phyloP scores from a whole-genome alignment of 805 yeast genomes.

The Wickerhamiella allomyrinae region DNA sequence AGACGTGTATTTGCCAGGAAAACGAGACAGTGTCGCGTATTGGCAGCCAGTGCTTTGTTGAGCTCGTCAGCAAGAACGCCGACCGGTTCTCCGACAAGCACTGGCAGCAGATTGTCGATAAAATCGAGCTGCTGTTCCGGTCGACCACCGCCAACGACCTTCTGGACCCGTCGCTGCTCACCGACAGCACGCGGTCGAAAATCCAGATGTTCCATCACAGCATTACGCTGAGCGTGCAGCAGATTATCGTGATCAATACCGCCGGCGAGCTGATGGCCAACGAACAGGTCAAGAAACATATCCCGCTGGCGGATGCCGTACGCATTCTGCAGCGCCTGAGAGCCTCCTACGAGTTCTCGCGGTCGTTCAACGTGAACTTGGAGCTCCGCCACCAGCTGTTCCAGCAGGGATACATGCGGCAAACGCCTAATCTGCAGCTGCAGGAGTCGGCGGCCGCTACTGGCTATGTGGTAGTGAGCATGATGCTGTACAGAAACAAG shows the following conservation, averaged over 20 bases:
- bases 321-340: conserved; percentile 46
- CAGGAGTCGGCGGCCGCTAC: conserved; percentile 89
- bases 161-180: conserved; percentile 28
- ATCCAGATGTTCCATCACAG: conserved; percentile 45
- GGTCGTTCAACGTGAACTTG: conserved; percentile 76
- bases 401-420: conserved; percentile 84
- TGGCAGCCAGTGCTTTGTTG: conserved; percentile 79
- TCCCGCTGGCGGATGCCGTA: conserved; percentile 54
- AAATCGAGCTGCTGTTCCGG: conserved; percentile 57
- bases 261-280: conserved; percentile 64
- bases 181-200: conserved; percentile 8
- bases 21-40: conserved; percentile 93
- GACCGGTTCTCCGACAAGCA: conserved; percentile 46
- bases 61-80: conserved; percentile 63
- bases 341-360: conserved; percentile 67
- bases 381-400: conserved; percentile 77
- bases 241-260: conserved; percentile 75
- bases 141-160: conserved; percentile 78
- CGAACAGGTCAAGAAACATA: conserved; percentile 41
- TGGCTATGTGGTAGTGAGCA: conserved; percentile 66
- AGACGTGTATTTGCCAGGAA: conserved; percentile 88
- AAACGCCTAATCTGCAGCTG: conserved; percentile 77
- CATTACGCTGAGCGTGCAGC: conserved; percentile 85
- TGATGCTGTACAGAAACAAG: conserved; percentile 61
- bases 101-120: conserved; percentile 57